Evolutionary conservation across 805 yeast species (phyloP).

Genomic region (Candida easanensis): DNA sequence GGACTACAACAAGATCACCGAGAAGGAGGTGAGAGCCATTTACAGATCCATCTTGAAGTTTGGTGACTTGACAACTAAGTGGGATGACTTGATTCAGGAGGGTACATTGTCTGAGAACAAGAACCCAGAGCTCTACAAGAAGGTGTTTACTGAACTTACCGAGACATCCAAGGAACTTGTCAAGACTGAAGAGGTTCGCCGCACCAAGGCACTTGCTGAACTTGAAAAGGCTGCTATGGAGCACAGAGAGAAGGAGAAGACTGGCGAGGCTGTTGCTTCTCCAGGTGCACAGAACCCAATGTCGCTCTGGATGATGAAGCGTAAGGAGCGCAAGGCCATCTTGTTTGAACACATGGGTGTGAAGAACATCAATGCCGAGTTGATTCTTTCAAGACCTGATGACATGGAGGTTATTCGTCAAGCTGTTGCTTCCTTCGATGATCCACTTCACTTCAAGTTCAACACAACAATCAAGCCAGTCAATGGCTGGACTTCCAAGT

Average conservation of each 20-base stretch:
- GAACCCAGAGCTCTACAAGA: slow-evolving; percentile 73
- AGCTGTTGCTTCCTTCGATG: slow-evolving; percentile 52
- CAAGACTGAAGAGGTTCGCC: slow-evolving; percentile 61
- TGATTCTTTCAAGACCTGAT: slow-evolving; percentile 76
- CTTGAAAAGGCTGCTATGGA: slow-evolving; percentile 59
- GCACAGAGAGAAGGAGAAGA: slow-evolving; percentile 44
- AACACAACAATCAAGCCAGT: slow-evolving; percentile 71
- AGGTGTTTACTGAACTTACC: slow-evolving; percentile 71
- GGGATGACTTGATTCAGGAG: slow-evolving; percentile 87
- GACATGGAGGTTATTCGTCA: slow-evolving; percentile 70
- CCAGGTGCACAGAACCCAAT: slow-evolving; percentile 41
- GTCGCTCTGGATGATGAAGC: slow-evolving; percentile 57
- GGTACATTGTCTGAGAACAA: slow-evolving; percentile 85
- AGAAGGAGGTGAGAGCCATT: slow-evolving; percentile 81
- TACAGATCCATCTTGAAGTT: slow-evolving; percentile 77
- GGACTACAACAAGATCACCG: slow-evolving; percentile 59
- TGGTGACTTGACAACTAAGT: slow-evolving; percentile 73
- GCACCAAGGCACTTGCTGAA: slow-evolving; percentile 51
- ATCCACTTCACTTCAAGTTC: slow-evolving; percentile 59
- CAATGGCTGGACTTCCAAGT: slow-evolving; percentile 85
- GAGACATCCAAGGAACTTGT: slow-evolving; percentile 59
- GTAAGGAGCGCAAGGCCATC: slow-evolving; percentile 86
- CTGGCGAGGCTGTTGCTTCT: slow-evolving; percentile 28
- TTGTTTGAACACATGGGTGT: slow-evolving; percentile 86
- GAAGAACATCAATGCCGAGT: slow-evolving; percentile 86